Percentiles rank a stretch among this genome's conserved stretches.
These are phyloP conservation scores for Paramyrothecium roridum DNA, from an alignment of 2,329 filamentous ascomycete species.

Conservation along the genomic window DNA sequence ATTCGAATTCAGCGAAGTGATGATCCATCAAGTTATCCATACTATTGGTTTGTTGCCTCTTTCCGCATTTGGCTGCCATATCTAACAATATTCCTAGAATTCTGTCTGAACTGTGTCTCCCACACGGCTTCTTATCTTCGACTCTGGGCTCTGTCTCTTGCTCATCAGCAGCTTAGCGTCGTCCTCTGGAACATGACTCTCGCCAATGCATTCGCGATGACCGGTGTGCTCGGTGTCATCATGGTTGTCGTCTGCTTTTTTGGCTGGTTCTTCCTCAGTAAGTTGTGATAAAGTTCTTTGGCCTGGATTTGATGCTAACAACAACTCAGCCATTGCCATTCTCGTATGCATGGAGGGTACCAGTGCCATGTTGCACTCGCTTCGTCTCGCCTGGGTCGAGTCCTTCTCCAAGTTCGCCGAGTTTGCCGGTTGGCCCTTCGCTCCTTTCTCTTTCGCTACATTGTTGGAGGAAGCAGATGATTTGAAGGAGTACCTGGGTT, in stretches of 20 bases:
- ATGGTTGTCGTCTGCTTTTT: slow-evolving; percentile 80
- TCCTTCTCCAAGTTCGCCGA: slow-evolving; percentile 98
- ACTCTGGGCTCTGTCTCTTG: slow-evolving; percentile 95
- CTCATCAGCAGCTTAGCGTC: slow-evolving; percentile 94
- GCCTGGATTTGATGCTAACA: slow-evolving; percentile 17
- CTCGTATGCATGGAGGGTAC: slow-evolving; percentile 95
- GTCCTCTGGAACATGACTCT: slow-evolving; percentile 98
- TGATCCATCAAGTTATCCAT: slow-evolving; percentile 99
- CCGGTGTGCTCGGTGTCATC: slow-evolving; percentile 68
- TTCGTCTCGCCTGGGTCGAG: slow-evolving; percentile 93
- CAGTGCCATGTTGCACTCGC: slow-evolving; percentile 89
- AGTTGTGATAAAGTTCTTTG: slow-evolving; percentile 12
- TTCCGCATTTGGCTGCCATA: background rate
- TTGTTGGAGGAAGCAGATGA: slow-evolving; percentile 79
- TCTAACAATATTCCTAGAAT: slow-evolving; percentile 58
- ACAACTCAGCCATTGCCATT: slow-evolving; percentile 45
- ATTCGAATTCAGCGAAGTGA: slow-evolving; percentile 94
- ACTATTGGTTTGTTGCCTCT: slow-evolving; percentile 73
- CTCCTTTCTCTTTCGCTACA: slow-evolving; percentile 83
- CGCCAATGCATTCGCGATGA: slow-evolving; percentile 66
- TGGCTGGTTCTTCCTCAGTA: slow-evolving; percentile 83
- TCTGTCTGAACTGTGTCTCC: slow-evolving; percentile 98
- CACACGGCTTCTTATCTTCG: slow-evolving; percentile 98
- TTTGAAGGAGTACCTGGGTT: slow-evolving; percentile 53
- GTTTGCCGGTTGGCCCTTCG: slow-evolving; percentile 82